Conservation (phyloP, 192 early-diverging fungal species). For the Coemansia sp. region DNA sequence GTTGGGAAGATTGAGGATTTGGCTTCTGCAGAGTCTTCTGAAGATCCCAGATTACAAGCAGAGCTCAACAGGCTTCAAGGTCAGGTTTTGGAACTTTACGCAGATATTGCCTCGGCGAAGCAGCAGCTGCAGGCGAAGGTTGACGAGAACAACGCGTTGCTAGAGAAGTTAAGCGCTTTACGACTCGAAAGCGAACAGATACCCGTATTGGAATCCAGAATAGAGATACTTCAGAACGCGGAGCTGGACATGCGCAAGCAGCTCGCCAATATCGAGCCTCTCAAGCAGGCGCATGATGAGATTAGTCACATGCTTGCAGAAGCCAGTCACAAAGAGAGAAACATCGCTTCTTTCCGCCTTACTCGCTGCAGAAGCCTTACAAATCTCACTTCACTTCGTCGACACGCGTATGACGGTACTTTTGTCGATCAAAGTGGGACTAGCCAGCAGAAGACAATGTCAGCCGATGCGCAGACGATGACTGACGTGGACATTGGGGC, state of each 20-base stretch:
- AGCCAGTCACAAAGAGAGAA: constrained; percentile 2
- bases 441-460: neutral
- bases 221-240: constrained; percentile 4
- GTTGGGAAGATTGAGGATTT: constrained; percentile 43
- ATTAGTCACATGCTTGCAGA: constrained; percentile 16
- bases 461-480: constrained; percentile 32
- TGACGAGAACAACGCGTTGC: constrained; percentile 12
- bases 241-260: constrained; percentile 20
- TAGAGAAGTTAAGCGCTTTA: neutral
- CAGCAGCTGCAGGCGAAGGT: constrained; percentile 14
- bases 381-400: constrained; percentile 10
- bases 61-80: neutral
- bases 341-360: neutral
- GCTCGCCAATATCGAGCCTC: constrained; percentile 16
- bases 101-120: constrained; percentile 1
- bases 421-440: neutral
- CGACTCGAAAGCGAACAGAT: neutral
- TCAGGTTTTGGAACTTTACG: neutral
- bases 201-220: constrained; percentile 2
- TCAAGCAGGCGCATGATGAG: constrained; percentile 8
- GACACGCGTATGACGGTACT: neutral
- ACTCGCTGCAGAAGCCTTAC: constrained; percentile 18
- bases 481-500: constrained; percentile 8
- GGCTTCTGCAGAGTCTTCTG: neutral
- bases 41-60: neutral